A percentile compares a stretch with the other conserved stretches of the same genome.
These are phyloP conservation scores for Podospora tetraspora DNA, from an alignment of 495 filamentous ascomycete genomes.

Conservation along the genomic window DNA sequence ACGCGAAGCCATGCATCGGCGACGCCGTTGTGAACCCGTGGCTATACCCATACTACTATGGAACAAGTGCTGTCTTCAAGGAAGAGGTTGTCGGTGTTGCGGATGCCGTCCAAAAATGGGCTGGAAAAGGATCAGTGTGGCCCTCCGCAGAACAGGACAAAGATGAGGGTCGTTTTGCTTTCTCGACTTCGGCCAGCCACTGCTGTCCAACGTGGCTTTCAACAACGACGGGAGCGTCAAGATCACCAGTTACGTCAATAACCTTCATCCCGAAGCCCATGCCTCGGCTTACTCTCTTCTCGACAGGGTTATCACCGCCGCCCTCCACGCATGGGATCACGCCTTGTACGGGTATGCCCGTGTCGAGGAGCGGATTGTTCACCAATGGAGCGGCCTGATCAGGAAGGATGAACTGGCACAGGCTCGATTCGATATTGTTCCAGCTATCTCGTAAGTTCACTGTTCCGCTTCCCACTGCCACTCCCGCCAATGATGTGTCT, in stretches of 20 bases:
- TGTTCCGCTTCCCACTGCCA: background rate
- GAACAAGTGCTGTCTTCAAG: background rate
- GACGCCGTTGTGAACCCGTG: background rate
- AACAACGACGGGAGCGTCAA: slow-evolving; percentile 48
- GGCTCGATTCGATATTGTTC: slow-evolving; percentile 1
- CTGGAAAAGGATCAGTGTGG: background rate
- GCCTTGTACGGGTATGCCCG: slow-evolving; percentile 22
- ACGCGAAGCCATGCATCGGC: background rate
- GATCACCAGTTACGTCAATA: slow-evolving; percentile 66
- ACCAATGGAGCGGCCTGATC: slow-evolving; percentile 30
- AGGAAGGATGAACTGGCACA: slow-evolving; percentile 41
- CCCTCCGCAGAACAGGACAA: too few relatives aligned
- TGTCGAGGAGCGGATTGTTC: slow-evolving; percentile 12
- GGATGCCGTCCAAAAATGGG: background rate
- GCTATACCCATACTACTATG: background rate
- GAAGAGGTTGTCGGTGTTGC: background rate
- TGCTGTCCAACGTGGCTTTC: slow-evolving; percentile 52
- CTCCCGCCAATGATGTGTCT: background rate
- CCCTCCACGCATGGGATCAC: slow-evolving; percentile 52
- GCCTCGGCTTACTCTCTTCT: slow-evolving; percentile 46
- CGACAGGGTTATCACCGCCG: slow-evolving; percentile 46
- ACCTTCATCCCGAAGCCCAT: slow-evolving; percentile 50
- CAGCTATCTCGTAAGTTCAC: background rate
- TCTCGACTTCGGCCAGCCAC: background rate
- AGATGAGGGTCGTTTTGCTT: too few relatives aligned